phyloP scores from a whole-genome alignment of 176 grass and related monocot genomes.

The barley (Hordeum vulgare) region MorexV3_pseudomolecules_assembly NC_058520.1:46743566-46744065 shows the following conservation, averaged over 20 bases:
- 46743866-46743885: too few relatives aligned
- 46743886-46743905: too few relatives aligned
- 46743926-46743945: too few relatives aligned
- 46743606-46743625: not conserved
- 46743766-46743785: not conserved
- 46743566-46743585: not conserved
- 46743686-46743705: not conserved
- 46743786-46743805: not conserved
- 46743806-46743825: not conserved
- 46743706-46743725: constrained; percentile 3
- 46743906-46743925: too few relatives aligned
- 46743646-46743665: not conserved
- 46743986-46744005: too few relatives aligned
- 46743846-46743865: too few relatives aligned
- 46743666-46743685: not conserved
- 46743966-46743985: too few relatives aligned
- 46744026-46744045: too few relatives aligned
- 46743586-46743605: not conserved
- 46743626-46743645: not conserved
- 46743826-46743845: too few relatives aligned
- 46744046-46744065: too few relatives aligned
- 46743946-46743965: too few relatives aligned
- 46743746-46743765: not conserved
- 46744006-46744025: too few relatives aligned
- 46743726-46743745: not conserved